Conservation (phyloP, 768 basidiomycete species). For the Podaxis rugospora region DNA sequence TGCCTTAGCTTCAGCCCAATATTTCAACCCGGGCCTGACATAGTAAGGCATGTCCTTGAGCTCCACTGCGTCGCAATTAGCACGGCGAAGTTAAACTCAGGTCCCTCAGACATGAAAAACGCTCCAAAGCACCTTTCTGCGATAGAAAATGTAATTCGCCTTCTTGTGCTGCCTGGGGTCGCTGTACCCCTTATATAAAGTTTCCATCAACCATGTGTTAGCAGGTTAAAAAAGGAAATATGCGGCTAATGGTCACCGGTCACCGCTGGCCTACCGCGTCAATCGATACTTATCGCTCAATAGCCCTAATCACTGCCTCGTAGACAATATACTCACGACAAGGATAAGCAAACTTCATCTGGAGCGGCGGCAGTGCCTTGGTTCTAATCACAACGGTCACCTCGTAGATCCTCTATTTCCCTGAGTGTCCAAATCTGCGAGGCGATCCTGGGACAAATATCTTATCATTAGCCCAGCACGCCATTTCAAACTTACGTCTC, state of each 20-base stretch:
- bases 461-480: background rate
- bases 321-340: background rate
- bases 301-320: background rate
- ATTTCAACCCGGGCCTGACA: background rate
- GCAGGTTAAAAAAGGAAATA: background rate
- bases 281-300: background rate
- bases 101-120: no score
- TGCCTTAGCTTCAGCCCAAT: background rate
- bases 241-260: background rate
- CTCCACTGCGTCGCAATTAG: background rate
- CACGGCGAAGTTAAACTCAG: background rate
- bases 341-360: no score
- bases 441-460: background rate
- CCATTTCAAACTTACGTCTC: background rate
- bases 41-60: background rate
- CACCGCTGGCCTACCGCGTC: background rate
- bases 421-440: background rate
- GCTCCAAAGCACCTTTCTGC: background rate
- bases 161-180: background rate
- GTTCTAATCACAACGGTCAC: background rate
- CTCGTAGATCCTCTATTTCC: background rate
- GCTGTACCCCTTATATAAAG: background rate
- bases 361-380: no score
- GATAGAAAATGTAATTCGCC: background rate
- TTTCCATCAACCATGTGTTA: slow-evolving; percentile 4